These are phyloP conservation scores for Dendrobium huoshanense DNA, from an alignment of 106 monocot species.

Conservation along the genomic window DNA sequence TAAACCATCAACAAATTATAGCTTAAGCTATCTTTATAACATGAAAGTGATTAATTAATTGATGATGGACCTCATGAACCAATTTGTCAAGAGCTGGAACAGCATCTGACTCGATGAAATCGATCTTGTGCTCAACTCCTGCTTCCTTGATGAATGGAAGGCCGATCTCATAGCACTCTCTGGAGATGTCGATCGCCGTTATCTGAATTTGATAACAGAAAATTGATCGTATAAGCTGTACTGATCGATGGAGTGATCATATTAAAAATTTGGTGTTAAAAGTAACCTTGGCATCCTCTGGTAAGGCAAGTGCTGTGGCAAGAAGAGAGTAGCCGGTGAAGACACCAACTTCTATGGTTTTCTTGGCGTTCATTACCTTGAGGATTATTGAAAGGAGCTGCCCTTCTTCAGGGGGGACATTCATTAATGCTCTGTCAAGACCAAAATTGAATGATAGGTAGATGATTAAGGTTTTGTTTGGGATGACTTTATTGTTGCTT, in stretches of 20 bases:
- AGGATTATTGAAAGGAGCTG: conserved; percentile 25
- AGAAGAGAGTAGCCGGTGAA: conserved; percentile 58
- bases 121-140: conserved; percentile 24
- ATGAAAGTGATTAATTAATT: neutral
- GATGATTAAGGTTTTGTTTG: neutral
- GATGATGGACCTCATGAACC: conserved; percentile 10
- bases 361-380: conserved; percentile 44
- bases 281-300: conserved; percentile 35
- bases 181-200: conserved; percentile 21
- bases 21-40: no score
- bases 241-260: neutral
- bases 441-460: neutral
- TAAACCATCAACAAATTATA: no score
- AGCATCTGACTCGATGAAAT: conserved; percentile 23
- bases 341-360: conserved; percentile 40
- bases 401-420: conserved; percentile 38
- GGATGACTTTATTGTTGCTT: no score
- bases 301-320: conserved; percentile 39
- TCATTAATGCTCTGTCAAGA: conserved; percentile 20
- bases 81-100: conserved; percentile 20
- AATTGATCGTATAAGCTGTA: no score
- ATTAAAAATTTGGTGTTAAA: neutral
- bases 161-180: conserved; percentile 9
- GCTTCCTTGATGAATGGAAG: conserved; percentile 19
- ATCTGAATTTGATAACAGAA: neutral